Base-by-base conservation (phyloP, 1,284 basidiomycete species). In the Vanrija sp. region DNA sequence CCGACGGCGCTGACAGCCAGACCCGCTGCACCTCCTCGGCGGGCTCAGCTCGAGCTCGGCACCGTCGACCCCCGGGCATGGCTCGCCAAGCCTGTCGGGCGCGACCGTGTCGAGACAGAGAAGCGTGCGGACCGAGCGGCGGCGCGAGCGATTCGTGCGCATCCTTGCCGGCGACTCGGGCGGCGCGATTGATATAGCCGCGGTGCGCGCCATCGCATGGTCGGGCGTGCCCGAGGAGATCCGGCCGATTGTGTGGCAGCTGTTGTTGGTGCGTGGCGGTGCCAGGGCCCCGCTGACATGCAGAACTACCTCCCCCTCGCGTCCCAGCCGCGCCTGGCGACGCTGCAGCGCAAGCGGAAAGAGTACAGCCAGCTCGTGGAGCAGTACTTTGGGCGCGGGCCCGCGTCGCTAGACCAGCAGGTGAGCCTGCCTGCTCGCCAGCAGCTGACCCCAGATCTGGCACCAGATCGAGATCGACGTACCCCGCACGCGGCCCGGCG, bases 381-480 rank as follows among this genome's bases (percentile, higher is more conserved):
- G 62, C 80, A 94, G 18, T 88, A 95, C n/a, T 98, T 98, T 70
- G 84, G 87, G 10, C 82, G 87, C 45, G 92, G 89, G 53, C 82
- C 84, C 22, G 85, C 86, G 47, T 84, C 86, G 0, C 80, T 93
- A 18, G 93, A 97, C 74, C 89, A 92, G 67, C 87, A 72, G 57
- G 74, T 72, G 39, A 47, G 66, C 38, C 20, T 23, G 6, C 14
- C 7, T 19, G 15, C n/a, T 46, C 27, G 15, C 7, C 16, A 10
- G 3, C 2, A 5, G 36, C 42, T 54, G 31, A 43, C 38, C 4
- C 6, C 54, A 89, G 76, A 93, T 97, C 70, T 97, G 94, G 94
- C 93, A 97, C 76, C 93, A 97, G 73, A 97, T 97, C 66, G 89
- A 92, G 69, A 97, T 96, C 58, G 93, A 98, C 67, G 93, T 96